These are phyloP conservation scores for Protomyces inundatus DNA, from an alignment of 1,139 yeast species.

Conservation along the genomic window DNA sequence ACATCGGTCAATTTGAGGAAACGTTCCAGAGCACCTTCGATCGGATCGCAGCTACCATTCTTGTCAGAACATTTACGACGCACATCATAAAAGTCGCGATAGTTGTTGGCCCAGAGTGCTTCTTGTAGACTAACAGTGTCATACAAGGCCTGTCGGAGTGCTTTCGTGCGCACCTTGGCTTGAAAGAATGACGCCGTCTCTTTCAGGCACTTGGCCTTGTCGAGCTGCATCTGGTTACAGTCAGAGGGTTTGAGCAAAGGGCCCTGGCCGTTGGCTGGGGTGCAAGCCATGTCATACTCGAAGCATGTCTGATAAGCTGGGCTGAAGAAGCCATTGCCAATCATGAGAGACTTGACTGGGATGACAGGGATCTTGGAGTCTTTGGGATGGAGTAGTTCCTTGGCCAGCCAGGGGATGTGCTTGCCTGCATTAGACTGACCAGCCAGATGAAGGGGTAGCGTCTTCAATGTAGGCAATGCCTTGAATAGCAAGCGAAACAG, in stretches of 20 bases:
- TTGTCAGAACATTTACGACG: conserved; percentile 78
- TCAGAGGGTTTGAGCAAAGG: conserved; percentile 72
- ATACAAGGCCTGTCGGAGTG: conserved; percentile 87
- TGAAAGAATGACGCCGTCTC: conserved; percentile 74
- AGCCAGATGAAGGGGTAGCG: conserved; percentile 52
- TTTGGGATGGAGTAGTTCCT: conserved; percentile 59
- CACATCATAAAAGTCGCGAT: conserved; percentile 84
- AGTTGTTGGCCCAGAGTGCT: conserved; percentile 83
- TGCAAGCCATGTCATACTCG: conserved; percentile 94
- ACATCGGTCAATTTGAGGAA: conserved; percentile 65
- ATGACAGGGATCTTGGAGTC: conserved; percentile 40
- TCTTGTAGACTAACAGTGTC: conserved; percentile 58
- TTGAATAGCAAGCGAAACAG: conserved; percentile 64
- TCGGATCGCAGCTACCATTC: conserved; percentile 63
- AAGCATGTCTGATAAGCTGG: conserved; percentile 79
- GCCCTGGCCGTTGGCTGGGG: conserved; percentile 42
- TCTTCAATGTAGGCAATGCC: conserved; percentile 55
- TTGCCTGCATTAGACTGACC: conserved; percentile 98
- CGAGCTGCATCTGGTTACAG: conserved; percentile 67
- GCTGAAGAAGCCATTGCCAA: conserved; percentile 95
- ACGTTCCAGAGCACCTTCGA: conserved; percentile 57
- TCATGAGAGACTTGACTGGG: conserved; percentile 77
- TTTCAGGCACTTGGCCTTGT: conserved; percentile 72
- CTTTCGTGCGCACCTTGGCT: conserved; percentile 78
- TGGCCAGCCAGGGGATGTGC: conserved; percentile 81